These are phyloP conservation scores for Epicoccum sorghinum DNA, from an alignment of 2,329 filamentous ascomycete genomes.

Conservation along the genomic window DNA sequence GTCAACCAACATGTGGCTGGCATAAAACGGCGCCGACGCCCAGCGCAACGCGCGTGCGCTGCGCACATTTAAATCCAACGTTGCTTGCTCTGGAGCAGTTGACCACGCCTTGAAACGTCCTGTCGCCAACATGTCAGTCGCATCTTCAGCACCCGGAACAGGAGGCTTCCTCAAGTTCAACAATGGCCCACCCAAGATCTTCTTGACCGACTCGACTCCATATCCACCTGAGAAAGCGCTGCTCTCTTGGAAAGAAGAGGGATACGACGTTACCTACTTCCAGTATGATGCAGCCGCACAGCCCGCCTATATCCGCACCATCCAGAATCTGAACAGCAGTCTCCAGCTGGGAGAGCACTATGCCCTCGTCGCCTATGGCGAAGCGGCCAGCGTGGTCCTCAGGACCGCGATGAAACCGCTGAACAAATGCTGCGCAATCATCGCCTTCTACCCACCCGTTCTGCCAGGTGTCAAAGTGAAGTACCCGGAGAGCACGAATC, in stretches of 20 bases:
- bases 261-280: slow-evolving; percentile 51
- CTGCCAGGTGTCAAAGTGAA: slow-evolving; percentile 46
- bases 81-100: not conserved
- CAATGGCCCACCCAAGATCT: slow-evolving; percentile 44
- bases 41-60: slow-evolving; percentile 10
- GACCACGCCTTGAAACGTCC: not conserved
- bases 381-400: slow-evolving; percentile 50
- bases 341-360: slow-evolving; percentile 48
- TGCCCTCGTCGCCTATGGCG: slow-evolving; percentile 48
- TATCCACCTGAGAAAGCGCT: slow-evolving; percentile 48
- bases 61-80: not conserved
- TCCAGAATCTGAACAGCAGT: slow-evolving; percentile 48
- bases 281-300: slow-evolving; percentile 36
- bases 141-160: slow-evolving; percentile 31
- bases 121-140: slow-evolving; percentile 32
- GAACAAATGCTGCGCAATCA: slow-evolving; percentile 48
- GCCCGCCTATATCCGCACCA: slow-evolving; percentile 38
- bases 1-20: slow-evolving; percentile 9
- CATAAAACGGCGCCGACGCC: slow-evolving; percentile 10
- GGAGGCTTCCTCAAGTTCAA: slow-evolving; percentile 48
- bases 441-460: slow-evolving; percentile 52
- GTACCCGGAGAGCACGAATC: slow-evolving; percentile 47
- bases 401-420: slow-evolving; percentile 50
- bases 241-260: slow-evolving; percentile 50
- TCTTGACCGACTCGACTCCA: slow-evolving; percentile 47